Base-by-base conservation (phyloP, 129 eudicot genomes). In the Pseudognaphalium luteoalbum region DNA sequence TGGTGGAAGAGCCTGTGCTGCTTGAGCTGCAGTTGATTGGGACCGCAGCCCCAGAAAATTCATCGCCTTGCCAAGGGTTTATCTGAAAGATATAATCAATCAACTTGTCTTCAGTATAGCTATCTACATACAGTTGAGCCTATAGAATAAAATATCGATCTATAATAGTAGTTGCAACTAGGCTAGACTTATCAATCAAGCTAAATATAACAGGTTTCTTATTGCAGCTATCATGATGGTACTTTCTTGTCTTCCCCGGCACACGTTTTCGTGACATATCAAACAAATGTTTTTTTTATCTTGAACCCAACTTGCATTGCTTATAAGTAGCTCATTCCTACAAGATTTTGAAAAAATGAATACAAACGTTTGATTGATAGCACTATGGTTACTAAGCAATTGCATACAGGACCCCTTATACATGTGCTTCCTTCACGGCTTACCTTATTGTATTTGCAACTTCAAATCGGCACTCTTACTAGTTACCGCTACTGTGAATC, bases 21-120 rank as follows among this genome's bases (percentile, higher is more conserved):
- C 85, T 61, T 82, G 82, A 78, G 87, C 85, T 81, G 92, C 89
- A 73, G 86, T 77, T 73, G 80, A 95, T 71, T 52, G 86, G 68
- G 95, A 77, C 93, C 97, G 88, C 89, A 84, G 88, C 90, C 74
- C 83, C 85, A 91, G 75, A 81, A 94, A 94, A 80, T 91, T 88
- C 98, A 94, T 94, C 69, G 63, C 87, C 78, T 74, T 47, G 54
- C 54, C 54, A 12, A 47, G 54, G 54, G 54, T 47, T 47, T 47
- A 47, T 47, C 54, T 47, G n/a, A 47, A 47, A 47, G n/a, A 12
- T 47, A 47, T 12, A 47, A 47, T 47, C 12, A 47, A 12, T 47
- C 17, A 47, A 47, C n/a, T 47, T 47, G 54, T 47, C n/a, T 47
- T 47, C 54, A 47, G 54, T 14, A 14, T 47, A 41, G 47, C 47